Base-by-base conservation (phyloP, 1,284 basidiomycete genomes). In the Sanghuangporus weigelae region DNA sequence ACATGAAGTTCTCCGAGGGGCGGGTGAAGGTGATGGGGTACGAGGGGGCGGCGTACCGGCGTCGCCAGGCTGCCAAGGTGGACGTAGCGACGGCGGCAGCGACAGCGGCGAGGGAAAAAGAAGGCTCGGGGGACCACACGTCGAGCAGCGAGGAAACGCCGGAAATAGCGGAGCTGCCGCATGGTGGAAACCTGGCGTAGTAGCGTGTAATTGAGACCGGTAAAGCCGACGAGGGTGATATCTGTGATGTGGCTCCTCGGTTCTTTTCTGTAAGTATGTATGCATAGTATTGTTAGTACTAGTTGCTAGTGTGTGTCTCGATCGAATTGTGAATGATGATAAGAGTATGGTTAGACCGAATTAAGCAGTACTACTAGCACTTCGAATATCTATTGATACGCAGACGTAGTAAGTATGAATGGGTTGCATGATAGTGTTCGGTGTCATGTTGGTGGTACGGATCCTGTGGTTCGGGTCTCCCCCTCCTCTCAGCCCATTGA, bases 1-100 rank as follows among this genome's bases (percentile, higher is more conserved):
- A 80, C 71, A 80, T 92, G 81, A 93, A 93, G 75, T 93, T 75
- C 69, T 78, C 70, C 59, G 87, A 89, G 79, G 85, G 71, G 26
- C 69, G 72, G 31, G 61, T 69, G 19, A 68, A 36, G 48, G 35
- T 72, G 19, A 61, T 72, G 44, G 70, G 72, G 14, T 39, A 55
- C 42, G 67, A 71, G 62, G 67, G 66, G 40, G 62, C 50, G 5
- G 65, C 62, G 16, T 69, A 67, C 3, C 59, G 44, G 12, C 38
- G 59, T 44, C 60, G 69, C 26, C 60, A 64, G 21, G 54, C 21
- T n/a, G 44, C 42, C 23, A 57, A 60, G 19, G 54, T 14, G 12
- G 44, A 48, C n/a, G 60, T 44, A 16, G 49, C 11, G 11, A 46
- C 16, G 16, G 44, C 6, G 14, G 49, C 60, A n/a, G 49, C 51